Evolutionary conservation across 148 eudicot genomes (phyloP), one percentile per base, ranked within the genome.

Genomic region (Vaccinium corymbosum): DNA sequence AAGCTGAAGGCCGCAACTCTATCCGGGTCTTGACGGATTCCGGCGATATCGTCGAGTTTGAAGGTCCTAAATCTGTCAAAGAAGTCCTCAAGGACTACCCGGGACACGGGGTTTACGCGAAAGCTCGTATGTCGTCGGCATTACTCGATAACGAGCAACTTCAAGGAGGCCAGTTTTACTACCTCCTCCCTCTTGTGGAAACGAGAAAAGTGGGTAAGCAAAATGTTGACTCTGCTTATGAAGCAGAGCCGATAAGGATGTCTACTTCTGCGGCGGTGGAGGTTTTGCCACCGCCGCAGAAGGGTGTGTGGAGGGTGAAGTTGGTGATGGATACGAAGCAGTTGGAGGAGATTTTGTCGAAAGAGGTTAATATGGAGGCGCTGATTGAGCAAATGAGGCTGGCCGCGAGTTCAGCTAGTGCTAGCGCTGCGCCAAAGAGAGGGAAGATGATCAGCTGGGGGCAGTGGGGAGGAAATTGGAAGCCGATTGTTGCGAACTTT

Each of bases 231-330:
- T n/a, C 71, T 27, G 84, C 19, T 19, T 20, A 29, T 1, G 89
- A 82, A 48, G 29, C 68, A 1, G 89, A 89, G 59, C 89, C 89
- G 0, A 61, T 83, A 8, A 84, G 87, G 51, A 61, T 87, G 85
- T 82, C 87, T 14, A 78, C 87, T 0, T 83, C 84, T 78, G 84
- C 82, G 48, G 83, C 82, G 42, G 83, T 90, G 3, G 94, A 88
- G 78, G 93, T 90, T 0, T 52, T 91, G 76, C 87, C 91, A 0
- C 84, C 90, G 29, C 90, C 84, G 19, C 89, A 86, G 51, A 87
- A 89, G 77, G 95, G 96, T 1, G 91, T 94, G 16, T 94, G 97
- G 97, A 90, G 88, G 61, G 95, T 94, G 84, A 92, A 91, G 79
- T 56, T 92, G 82, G 90, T 88, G 80, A 94, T 94, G 3, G 86